Percentiles rank a stretch among this genome's conserved stretches.
These are phyloP conservation scores for Leishmania tarentolae DNA, from an alignment of 208 protist species.

Conservation along the genomic window DNA sequence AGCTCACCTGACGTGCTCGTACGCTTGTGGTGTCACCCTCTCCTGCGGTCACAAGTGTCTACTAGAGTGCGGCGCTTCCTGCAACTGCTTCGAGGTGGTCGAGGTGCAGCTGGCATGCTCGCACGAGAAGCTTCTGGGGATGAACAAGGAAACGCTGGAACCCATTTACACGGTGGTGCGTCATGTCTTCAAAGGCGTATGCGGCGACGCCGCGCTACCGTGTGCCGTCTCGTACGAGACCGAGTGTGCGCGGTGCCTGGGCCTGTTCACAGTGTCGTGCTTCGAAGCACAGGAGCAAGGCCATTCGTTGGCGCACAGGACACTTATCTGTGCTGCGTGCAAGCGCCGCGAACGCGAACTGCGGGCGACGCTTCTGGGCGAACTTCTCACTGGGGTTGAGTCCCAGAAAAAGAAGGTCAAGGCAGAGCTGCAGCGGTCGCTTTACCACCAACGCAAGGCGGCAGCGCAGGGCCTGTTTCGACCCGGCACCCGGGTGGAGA, in stretches of 20 bases:
- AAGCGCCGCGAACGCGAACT: slow-evolving; percentile 72
- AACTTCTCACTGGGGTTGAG: slow-evolving; percentile 71
- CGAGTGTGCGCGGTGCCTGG: slow-evolving; percentile 79
- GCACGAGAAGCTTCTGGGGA: slow-evolving; percentile 69
- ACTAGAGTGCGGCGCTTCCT: slow-evolving; percentile 52
- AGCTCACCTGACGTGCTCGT: slow-evolving; percentile 57
- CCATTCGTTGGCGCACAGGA: slow-evolving; percentile 55
- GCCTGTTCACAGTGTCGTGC: slow-evolving; percentile 60
- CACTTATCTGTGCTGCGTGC: slow-evolving; percentile 69
- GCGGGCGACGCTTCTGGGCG: slow-evolving; percentile 63
- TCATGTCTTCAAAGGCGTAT: slow-evolving; percentile 83
- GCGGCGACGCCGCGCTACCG: slow-evolving; percentile 61
- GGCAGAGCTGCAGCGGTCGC: slow-evolving; percentile 61
- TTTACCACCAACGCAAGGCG: slow-evolving; percentile 82
- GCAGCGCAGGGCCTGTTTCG: slow-evolving; percentile 84
- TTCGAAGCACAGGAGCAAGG: slow-evolving; percentile 61
- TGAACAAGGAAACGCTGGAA: slow-evolving; percentile 64
- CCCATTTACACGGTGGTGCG: slow-evolving; percentile 75
- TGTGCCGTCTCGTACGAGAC: slow-evolving; percentile 79
- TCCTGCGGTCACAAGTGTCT: slow-evolving; percentile 82
- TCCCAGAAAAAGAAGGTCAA: slow-evolving; percentile 69
- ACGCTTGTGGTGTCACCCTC: slow-evolving; percentile 57
- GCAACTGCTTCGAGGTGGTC: slow-evolving; percentile 84
- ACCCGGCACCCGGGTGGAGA: slow-evolving; percentile 68
- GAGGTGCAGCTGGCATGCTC: slow-evolving; percentile 63